phyloP scores from a whole-genome alignment of 108 stramenopile species.

The Skeletonema grethae region DNA sequence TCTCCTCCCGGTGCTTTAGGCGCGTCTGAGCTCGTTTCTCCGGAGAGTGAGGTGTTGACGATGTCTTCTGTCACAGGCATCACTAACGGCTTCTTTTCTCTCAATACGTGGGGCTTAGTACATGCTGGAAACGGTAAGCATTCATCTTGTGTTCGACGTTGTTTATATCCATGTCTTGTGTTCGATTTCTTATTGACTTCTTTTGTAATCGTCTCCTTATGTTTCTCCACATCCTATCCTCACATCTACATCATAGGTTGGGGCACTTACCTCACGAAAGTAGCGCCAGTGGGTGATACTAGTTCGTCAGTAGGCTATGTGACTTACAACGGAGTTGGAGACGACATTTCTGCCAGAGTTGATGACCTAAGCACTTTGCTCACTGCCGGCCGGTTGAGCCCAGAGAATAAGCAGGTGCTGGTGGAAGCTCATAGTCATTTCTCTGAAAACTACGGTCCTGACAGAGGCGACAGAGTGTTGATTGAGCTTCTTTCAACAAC shows the following conservation, averaged over 20 bases:
- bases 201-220: too few species aligned
- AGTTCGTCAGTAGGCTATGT: constrained; percentile 13
- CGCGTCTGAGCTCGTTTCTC: constrained; percentile 41
- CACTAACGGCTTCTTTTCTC: constrained; percentile 30
- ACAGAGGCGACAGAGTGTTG: constrained; percentile 13
- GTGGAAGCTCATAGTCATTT: constrained; percentile 3
- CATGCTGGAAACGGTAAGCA: constrained; percentile 5
- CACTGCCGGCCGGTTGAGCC: constrained; percentile 31
- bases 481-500: constrained; percentile 1
- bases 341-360: constrained; percentile 18
- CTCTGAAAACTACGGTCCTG: constrained; percentile 2
- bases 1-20: constrained; percentile 27
- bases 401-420: constrained; percentile 4
- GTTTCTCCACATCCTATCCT: too few species aligned
- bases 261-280: constrained; percentile 3
- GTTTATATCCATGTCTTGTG: too few species aligned
- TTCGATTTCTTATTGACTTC: too few species aligned
- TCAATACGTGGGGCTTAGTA: constrained; percentile 18
- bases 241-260: not conserved
- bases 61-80: constrained; percentile 22
- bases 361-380: constrained; percentile 29
- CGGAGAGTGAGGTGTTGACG: constrained; percentile 49
- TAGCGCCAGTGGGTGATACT: constrained; percentile 19
- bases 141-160: too few species aligned
- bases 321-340: not conserved